Base-by-base conservation (phyloP, 192 early-diverging fungal genomes). In the Coemansia nantahalensis region DNA sequence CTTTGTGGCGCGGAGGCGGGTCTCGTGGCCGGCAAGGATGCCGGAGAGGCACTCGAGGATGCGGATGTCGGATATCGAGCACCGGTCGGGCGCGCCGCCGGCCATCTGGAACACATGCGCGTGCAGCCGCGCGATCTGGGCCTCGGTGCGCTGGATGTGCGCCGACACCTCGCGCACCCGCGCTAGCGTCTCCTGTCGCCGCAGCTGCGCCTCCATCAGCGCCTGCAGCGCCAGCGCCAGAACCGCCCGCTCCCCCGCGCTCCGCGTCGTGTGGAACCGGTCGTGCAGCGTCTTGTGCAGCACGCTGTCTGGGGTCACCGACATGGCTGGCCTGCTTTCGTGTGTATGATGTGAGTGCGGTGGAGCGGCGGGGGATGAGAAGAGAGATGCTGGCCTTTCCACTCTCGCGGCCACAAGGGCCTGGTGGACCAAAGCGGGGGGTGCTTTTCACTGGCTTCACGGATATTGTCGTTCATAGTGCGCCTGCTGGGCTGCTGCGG, bases 261-360 rank as follows among this genome's bases (percentile, higher is more conserved):
- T 56, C 17, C 54, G 41, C 14, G 57, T 38, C 12, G 44, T 30
- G 39, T 49, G 37, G 43, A 56, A 56, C 13, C 65, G 52, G 58
- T 68, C 65, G 28, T 61, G 56, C 16, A 68, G 26, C 0, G 53
- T 21, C 19, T 61, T 60, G 48, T 68, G 56, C 9, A 68, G 19
- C 3, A 61, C 55, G 43, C 54, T 45, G 28, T 68, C 65, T 36
- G 53, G 47, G 7, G 51, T 54, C 32, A 57, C 39, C 2, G 15
- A 12, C 16, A 56, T 28, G 3, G 26, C 21, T 31, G 48, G 54
- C 53, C 51, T 65, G 16, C 4, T 48, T 39, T n/a, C n/a, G n/a
- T n/a, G n/a, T n/a, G n/a, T n/a, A n/a, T n/a, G n/a, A n/a, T n/a
- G n/a, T n/a, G n/a, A n/a, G n/a, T n/a, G n/a, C n/a, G n/a, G n/a